These are phyloP conservation scores for Drechslerella dactyloides DNA, from an alignment of 2,329 filamentous ascomycete genomes.

Conservation along the genomic window DNA sequence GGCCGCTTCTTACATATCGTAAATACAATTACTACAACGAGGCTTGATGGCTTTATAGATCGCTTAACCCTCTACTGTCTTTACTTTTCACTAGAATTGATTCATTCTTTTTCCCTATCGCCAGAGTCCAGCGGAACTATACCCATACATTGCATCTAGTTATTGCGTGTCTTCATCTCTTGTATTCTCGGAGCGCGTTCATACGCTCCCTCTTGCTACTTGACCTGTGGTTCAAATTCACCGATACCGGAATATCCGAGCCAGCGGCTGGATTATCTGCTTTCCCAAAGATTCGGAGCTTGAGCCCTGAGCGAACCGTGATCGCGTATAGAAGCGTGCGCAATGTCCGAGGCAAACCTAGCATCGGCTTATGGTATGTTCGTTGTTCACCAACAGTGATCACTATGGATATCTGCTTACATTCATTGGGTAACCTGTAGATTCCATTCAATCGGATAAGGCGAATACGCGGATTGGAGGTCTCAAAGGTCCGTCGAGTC, in stretches of 20 bases:
- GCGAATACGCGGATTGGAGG: conserved; percentile 47
- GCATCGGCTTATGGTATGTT: conserved; percentile 31
- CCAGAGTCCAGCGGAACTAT: too few relatives aligned
- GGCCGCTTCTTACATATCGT: too few relatives aligned
- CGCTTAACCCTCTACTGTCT: too few relatives aligned
- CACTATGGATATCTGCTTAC: neutral
- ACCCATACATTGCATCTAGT: too few relatives aligned
- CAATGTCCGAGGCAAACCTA: conserved; percentile 44
- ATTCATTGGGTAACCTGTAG: neutral
- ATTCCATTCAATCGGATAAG: conserved; percentile 52
- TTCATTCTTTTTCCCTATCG: too few relatives aligned
- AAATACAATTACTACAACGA: too few relatives aligned
- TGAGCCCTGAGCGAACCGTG: neutral
- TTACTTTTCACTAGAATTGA: too few relatives aligned
- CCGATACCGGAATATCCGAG: neutral
- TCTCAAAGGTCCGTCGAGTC: conserved; percentile 48
- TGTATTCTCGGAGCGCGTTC: too few relatives aligned
- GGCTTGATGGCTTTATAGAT: too few relatives aligned
- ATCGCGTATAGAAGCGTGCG: neutral
- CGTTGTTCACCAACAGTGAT: neutral
- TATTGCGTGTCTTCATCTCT: too few relatives aligned
- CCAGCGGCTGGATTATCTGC: neutral
- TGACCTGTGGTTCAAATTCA: neutral
- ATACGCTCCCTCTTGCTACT: too few relatives aligned
- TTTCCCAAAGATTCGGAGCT: neutral